These are phyloP conservation scores for Pyrenophora graminea DNA, from an alignment of 2,329 filamentous ascomycete genomes.

Conservation along the genomic window DNA sequence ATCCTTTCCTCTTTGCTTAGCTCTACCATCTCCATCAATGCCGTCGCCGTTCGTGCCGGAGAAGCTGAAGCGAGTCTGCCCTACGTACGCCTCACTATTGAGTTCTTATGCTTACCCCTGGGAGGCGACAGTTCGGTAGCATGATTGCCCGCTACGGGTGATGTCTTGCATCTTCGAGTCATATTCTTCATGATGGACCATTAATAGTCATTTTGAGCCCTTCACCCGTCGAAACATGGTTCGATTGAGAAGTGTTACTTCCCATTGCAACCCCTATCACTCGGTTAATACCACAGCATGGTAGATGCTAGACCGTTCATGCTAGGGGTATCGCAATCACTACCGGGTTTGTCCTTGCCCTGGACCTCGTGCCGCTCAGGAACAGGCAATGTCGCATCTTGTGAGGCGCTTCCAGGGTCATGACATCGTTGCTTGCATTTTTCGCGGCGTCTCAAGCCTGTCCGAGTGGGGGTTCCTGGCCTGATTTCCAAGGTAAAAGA, in stretches of 20 bases:
- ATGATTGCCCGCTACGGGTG: slow-evolving; percentile 21
- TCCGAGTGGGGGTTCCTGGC: slow-evolving; percentile 11
- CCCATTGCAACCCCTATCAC: slow-evolving; percentile 7
- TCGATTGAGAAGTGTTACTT: slow-evolving; percentile 10
- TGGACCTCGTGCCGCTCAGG: slow-evolving; percentile 8
- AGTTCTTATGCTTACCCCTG: slow-evolving; percentile 5
- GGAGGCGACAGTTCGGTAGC: slow-evolving; percentile 3
- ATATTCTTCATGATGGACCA: slow-evolving; percentile 11
- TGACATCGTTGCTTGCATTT: slow-evolving; percentile 11
- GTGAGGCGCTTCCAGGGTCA: slow-evolving; percentile 14
- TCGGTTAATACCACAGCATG: slow-evolving; percentile 11
- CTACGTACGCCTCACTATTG: slow-evolving; percentile 13
- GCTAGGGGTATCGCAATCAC: slow-evolving; percentile 7
- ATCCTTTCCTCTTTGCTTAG: background rate
- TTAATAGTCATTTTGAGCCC: slow-evolving; percentile 3
- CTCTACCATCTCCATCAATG: background rate
- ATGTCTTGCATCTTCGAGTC: slow-evolving; percentile 25
- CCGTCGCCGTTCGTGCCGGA: background rate
- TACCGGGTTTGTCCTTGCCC: background rate
- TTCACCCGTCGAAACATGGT: slow-evolving; percentile 11
- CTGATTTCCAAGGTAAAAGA: slow-evolving; percentile 7
- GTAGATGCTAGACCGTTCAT: slow-evolving; percentile 17
- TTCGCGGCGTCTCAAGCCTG: slow-evolving; percentile 6
- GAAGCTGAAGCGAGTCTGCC: slow-evolving; percentile 4
- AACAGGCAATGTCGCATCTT: slow-evolving; percentile 9